Evolutionary conservation across 257 asterid species (phyloP).

Genomic region (Marsdenia floribunda): DNA sequence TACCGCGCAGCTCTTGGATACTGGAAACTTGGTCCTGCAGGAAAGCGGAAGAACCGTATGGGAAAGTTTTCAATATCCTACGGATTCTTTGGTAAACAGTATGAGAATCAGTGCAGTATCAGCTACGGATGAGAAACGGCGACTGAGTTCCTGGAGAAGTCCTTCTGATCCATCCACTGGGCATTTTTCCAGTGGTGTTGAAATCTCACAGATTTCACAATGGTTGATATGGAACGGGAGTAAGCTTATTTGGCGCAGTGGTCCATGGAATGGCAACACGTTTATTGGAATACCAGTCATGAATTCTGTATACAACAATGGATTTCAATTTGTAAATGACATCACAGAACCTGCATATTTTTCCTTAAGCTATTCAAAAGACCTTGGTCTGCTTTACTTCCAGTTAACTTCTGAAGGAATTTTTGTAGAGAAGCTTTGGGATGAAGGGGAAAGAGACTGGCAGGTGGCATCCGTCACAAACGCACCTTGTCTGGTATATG

Average conservation of each 20-base stretch:
- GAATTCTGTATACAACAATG: slow-evolving; percentile 6
- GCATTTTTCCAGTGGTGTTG: slow-evolving; percentile 24
- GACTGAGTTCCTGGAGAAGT: slow-evolving; percentile 38
- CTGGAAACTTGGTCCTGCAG: slow-evolving; percentile 44
- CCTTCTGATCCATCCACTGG: slow-evolving; percentile 43
- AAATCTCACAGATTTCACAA: slow-evolving; percentile 27
- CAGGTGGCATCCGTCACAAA: not conserved
- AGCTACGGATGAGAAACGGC: slow-evolving; percentile 18
- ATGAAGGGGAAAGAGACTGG: slow-evolving; percentile 14
- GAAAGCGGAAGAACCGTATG: slow-evolving; percentile 32
- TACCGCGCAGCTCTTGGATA: slow-evolving; percentile 35
- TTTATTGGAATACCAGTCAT: slow-evolving; percentile 21
- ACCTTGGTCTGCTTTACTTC: not conserved
- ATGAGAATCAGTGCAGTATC: slow-evolving; percentile 36
- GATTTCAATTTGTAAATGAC: slow-evolving; percentile 3
- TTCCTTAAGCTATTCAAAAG: not conserved
- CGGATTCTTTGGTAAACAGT: slow-evolving; percentile 28
- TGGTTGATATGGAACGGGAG: slow-evolving; percentile 29
- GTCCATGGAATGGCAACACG: slow-evolving; percentile 28
- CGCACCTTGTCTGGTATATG: slow-evolving; percentile 15
- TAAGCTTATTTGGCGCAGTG: slow-evolving; percentile 39
- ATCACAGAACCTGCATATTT: slow-evolving; percentile 8
- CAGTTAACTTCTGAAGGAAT: slow-evolving; percentile 19
- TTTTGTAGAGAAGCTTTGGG: not conserved
- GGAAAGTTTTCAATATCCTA: slow-evolving; percentile 46